Base-by-base conservation (phyloP, 106 monocot genomes). In the Dioscorea dumetorum region DNA sequence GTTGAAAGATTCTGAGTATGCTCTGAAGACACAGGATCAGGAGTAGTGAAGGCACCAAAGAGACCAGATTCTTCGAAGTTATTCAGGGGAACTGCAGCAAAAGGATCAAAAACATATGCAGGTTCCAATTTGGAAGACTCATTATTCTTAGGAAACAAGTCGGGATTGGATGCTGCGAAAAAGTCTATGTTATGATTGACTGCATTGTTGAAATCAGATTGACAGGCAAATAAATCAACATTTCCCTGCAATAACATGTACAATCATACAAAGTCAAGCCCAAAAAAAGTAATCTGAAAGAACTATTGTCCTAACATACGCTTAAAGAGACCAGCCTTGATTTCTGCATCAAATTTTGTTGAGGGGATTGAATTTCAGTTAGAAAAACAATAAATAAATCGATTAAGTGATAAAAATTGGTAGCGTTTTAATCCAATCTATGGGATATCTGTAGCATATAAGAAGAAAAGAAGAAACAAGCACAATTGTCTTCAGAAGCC, bases 41-140 rank as follows among this genome's bases (percentile, higher is more conserved):
- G 51, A 57, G 88, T 78, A 62, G 81, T 70, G 34, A 91, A 97
- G 31, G 54, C 77, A 67, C 88, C 84, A 82, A 84, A 95, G 9
- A 77, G 23, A 51, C 91, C 91, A 35, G 86, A 74, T 69, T 71
- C 82, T 54, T 82, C 78, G 74, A 73, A 83, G 63, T 32, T 81
- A 70, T 63, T 85, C 16, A 88, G 23, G 66, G 78, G 79, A 67
- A 88, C 69, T 66, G 72, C 53, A 41, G 85, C 95, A 82, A 95
- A 95, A 71, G 95, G 86, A 79, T 95, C 88, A 64, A 79, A 76
- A 18, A 64, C 52, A 24, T 61, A 77, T 67, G 71, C 60, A 20
- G 64, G 70, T 20, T 70, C 66, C 48, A 67, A 67, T 33, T 19
- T 52, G 17, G 67, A 48, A 24, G 71, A 22, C 59, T 87, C 80